phyloP scores from a whole-genome alignment of 306 rosid species.

The Acmispon strigosus region DNA sequence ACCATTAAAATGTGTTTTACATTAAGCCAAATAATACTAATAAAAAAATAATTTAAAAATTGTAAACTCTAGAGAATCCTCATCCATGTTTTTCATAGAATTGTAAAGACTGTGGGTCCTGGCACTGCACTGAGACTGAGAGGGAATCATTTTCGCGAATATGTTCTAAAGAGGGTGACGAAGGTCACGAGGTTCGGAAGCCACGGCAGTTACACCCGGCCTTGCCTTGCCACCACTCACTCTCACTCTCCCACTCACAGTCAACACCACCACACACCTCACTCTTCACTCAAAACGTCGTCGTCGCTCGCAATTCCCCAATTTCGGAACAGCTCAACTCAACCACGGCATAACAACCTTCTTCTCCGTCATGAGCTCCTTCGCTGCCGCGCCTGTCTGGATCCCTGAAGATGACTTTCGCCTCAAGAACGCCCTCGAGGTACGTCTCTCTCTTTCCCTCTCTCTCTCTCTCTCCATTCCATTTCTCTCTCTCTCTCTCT shows the following conservation, averaged over 20 bases:
- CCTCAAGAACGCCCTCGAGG: slow-evolving; percentile 78
- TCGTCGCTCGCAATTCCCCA: not conserved
- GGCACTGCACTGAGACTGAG: too few relatives aligned
- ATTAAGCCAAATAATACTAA: too few relatives aligned
- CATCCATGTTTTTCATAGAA: too few relatives aligned
- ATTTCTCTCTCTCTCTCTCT: not conserved
- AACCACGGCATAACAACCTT: not conserved
- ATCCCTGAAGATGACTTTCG: slow-evolving; percentile 67
- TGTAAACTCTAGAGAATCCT: too few relatives aligned
- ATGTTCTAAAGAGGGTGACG: not conserved
- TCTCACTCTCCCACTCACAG: not conserved
- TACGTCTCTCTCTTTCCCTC: not conserved
- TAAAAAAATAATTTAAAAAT: too few relatives aligned
- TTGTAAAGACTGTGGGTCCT: too few relatives aligned
- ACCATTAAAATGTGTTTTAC: too few relatives aligned
- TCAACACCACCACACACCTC: not conserved
- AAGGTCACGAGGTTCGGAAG: slow-evolving; percentile 1
- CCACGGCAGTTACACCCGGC: not conserved
- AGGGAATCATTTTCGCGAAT: slow-evolving; percentile 12
- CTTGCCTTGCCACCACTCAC: not conserved
- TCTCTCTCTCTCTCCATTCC: too few relatives aligned
- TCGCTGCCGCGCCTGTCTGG: slow-evolving; percentile 47
- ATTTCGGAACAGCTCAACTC: not conserved
- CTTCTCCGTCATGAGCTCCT: slow-evolving; percentile 17
- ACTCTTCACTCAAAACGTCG: not conserved